A percentile compares a stretch with the other conserved stretches of the same genome.
Conservation (phyloP, 176 grass and related monocot genomes). For the Tillandsia leiboldiana region DNA sequence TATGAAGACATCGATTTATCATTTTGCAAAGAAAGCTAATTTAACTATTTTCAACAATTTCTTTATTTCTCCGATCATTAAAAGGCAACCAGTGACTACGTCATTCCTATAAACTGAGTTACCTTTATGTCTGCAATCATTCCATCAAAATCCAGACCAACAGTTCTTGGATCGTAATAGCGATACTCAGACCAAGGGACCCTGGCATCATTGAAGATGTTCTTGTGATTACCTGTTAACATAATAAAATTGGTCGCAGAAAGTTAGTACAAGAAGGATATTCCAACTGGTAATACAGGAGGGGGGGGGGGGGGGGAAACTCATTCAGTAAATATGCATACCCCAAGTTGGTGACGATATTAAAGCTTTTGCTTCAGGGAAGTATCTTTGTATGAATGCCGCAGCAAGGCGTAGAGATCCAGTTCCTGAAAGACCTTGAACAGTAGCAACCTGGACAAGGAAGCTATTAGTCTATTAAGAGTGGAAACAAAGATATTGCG, state of each 20-base stretch:
- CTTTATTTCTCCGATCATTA: not conserved
- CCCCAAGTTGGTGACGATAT: constrained; percentile 97
- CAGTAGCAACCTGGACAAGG: constrained; percentile 64
- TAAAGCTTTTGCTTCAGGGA: constrained; percentile 74
- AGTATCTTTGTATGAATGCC: constrained; percentile 98
- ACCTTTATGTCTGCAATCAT: constrained; percentile 94
- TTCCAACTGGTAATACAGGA: not conserved
- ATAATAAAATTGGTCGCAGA: constrained; percentile 3
- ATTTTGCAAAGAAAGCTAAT: too few relatives aligned
- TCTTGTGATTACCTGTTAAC: constrained; percentile 90
- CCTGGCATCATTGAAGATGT: constrained; percentile 96
- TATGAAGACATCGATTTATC: not conserved
- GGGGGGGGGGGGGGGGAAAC: not conserved
- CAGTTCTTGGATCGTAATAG: constrained; percentile 92
- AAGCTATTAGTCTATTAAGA: constrained; percentile 6
- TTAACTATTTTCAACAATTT: too few relatives aligned
- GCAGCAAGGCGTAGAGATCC: constrained; percentile 81
- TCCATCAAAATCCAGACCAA: constrained; percentile 95
- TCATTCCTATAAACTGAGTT: constrained; percentile 2
- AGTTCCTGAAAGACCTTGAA: constrained; percentile 88
- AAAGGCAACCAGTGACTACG: not conserved
- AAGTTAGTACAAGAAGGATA: not conserved
- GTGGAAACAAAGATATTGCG: too few relatives aligned
- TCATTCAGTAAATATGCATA: constrained; percentile 18
- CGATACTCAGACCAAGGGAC: constrained; percentile 97